Base-by-base conservation (phyloP, 2,329 filamentous ascomycete species). In the Orbilia javanica region DNA sequence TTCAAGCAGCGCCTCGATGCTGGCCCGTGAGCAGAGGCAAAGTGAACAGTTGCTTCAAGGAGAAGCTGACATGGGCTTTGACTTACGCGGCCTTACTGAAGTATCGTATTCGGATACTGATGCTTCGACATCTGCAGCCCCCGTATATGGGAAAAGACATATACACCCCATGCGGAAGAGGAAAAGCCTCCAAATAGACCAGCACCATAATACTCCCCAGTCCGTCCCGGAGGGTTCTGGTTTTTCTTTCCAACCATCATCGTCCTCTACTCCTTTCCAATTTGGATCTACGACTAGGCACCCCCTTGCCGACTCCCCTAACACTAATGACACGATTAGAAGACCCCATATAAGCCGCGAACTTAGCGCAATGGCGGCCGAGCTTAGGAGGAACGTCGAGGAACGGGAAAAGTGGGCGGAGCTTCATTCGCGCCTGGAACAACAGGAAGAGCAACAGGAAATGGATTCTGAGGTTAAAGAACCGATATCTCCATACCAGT, bases 291-390 rank as follows among this genome's bases (percentile, higher is more conserved):
- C 73, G 3, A 36, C 73, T n/a, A 44, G 36, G n/a, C n/a, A 67
- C 15, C 25, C 73, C 6, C 52, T 48, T 5, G 25, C 48, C 18
- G 57, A 70, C n/a, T 10, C 60, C 13, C 27, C 57, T 36, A 52
- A 50, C 20, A 46, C 53, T 3, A 64, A 42, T 27, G 73, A 77
- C 18, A 22, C 46, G 25, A 66, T 66, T 11, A 76, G 64, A 15
- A 79, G 80, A 22, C 80, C 80, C n/a, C 80, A 79, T 31, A 79
- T 79, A 18, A 80, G 79, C 18, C 80, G 80, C 20, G 80, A 81
- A 39, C 66, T 75, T 31, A 80, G 80, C 31, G 79, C 80, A 25
- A 80, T 79, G 44, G 78, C 78, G 52, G 65, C 80, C 6, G 80
- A 81, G 57, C 69, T 81, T 34, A 74, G 79, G 27, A 80, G 80